These are phyloP conservation scores for Trichoderma asperelloides DNA, from an alignment of 495 filamentous ascomycete genomes.

Conservation along the genomic window DNA sequence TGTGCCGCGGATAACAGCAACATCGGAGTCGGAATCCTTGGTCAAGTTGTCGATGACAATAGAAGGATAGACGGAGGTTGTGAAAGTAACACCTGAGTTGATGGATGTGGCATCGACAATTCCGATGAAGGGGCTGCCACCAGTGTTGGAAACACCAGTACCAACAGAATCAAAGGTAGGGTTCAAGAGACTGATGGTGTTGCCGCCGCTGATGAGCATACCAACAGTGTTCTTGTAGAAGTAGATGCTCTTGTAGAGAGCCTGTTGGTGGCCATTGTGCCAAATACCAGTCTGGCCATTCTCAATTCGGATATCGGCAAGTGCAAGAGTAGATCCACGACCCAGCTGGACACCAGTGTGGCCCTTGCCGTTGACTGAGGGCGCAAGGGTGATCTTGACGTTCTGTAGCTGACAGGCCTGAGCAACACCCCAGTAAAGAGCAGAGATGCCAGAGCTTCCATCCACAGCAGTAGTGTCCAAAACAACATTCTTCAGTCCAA, in stretches of 20 bases:
- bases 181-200: slow-evolving; percentile 40
- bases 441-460: slow-evolving; percentile 34
- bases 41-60: slow-evolving; percentile 35
- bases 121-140: slow-evolving; percentile 31
- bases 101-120: slow-evolving; percentile 31
- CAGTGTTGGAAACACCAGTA: slow-evolving; percentile 48
- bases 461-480: slow-evolving; percentile 55
- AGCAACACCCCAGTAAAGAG: slow-evolving; percentile 66
- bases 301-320: slow-evolving; percentile 27
- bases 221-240: slow-evolving; percentile 49
- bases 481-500: slow-evolving; percentile 60
- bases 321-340: slow-evolving; percentile 37
- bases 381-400: slow-evolving; percentile 52
- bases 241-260: slow-evolving; percentile 56
- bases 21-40: slow-evolving; percentile 27
- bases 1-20: slow-evolving; percentile 22
- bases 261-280: slow-evolving; percentile 61
- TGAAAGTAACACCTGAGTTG: slow-evolving; percentile 31
- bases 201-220: slow-evolving; percentile 55
- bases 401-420: slow-evolving; percentile 62
- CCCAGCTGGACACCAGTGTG: slow-evolving; percentile 59
- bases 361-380: slow-evolving; percentile 31
- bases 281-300: slow-evolving; percentile 38
- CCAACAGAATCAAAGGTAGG: slow-evolving; percentile 45
- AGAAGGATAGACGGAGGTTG: slow-evolving; percentile 27